Conservation (phyloP, 345 rosid genomes). For the Aquilaria sinensis region DNA sequence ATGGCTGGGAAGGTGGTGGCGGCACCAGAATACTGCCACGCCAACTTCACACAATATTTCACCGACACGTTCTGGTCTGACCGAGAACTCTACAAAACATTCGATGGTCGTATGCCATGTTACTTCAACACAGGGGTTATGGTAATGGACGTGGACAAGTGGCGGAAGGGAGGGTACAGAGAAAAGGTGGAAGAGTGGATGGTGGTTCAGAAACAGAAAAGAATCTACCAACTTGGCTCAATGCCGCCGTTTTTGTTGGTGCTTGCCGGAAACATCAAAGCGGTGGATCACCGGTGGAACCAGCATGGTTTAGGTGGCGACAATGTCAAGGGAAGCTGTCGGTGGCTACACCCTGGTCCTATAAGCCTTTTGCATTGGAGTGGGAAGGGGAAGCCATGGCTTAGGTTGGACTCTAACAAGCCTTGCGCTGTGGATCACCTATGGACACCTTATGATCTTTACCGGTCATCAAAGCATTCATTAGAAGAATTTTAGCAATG, state of each 20-base stretch:
- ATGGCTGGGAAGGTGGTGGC: slow-evolving; percentile 30
- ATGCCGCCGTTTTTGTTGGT: slow-evolving; percentile 59
- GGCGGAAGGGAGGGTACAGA: slow-evolving; percentile 49
- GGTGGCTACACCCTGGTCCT: slow-evolving; percentile 65
- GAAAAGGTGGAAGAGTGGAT: slow-evolving; percentile 55
- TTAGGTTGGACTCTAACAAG: slow-evolving; percentile 49
- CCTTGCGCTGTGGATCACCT: slow-evolving; percentile 57
- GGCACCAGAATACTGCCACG: slow-evolving; percentile 39
- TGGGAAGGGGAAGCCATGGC: slow-evolving; percentile 70
- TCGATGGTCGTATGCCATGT: slow-evolving; percentile 48
- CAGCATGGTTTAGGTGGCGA: slow-evolving; percentile 74
- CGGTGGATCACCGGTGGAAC: slow-evolving; percentile 64
- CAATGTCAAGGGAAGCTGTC: slow-evolving; percentile 49
- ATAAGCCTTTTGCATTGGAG: slow-evolving; percentile 70
- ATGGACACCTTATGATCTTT: slow-evolving; percentile 69
- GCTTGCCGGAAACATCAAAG: slow-evolving; percentile 54
- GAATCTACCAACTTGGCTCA: slow-evolving; percentile 62
- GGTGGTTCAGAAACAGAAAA: slow-evolving; percentile 42
- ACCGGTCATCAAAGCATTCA: slow-evolving; percentile 42
- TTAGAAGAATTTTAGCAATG: slow-evolving; percentile 29
- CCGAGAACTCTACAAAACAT: slow-evolving; percentile 24
- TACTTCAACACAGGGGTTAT: slow-evolving; percentile 74
- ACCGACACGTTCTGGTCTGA: slow-evolving; percentile 40
- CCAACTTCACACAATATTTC: slow-evolving; percentile 35
- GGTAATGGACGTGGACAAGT: slow-evolving; percentile 53